Evolutionary conservation across 2,329 filamentous ascomycete genomes (phyloP), one percentile per base, ranked within the genome.

Genomic region (Xylariales sp.): DNA sequence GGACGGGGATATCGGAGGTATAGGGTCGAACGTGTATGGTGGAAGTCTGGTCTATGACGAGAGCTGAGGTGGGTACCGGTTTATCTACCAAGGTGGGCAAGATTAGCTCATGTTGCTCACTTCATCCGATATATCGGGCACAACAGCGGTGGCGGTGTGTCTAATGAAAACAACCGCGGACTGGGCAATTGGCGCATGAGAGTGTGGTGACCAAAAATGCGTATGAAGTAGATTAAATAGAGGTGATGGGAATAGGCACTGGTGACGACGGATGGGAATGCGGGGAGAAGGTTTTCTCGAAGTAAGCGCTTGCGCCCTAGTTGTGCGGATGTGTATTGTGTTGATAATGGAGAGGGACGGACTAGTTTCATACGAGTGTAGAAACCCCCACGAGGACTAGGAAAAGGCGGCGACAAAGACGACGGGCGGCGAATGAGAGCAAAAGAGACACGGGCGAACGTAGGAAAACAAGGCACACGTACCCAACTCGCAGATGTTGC

Each of bases 1-100:
- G 59, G 65, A 71, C 71, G 75, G 73, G 72, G 72, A 70, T 75
- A 75, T 73, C 72, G 74, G 75, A 65, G 55, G 64, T 69, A 65
- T 71, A 66, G 67, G 64, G 61, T 70, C 66, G 72, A 64, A 73
- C 50, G 69, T 55, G 66, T 18, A 54, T 48, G 28, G 57, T 58
- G 23, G 46, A 6, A 30, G 48, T 71, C 23, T 66, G 71, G 60
- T 72, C 70, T 74, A 72, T 71, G 72, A 66, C 72, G 68, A 71
- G 63, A 50, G 68, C 69, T 57, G 59, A 64, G 64, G 71, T 69
- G 64, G 67, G 62, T 63, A 65, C 67, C 54, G 62, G 71, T 59
- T 60, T 23, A 56, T 67, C 53, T 62, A 52, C 23, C 53, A 59
- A 48, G 56, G 46, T 41, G 48, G 50, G 55, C 53, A 67, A 36